phyloP scores from a whole-genome alignment of 495 filamentous ascomycete genomes.

The Aspergillus haitiensis region DNA sequence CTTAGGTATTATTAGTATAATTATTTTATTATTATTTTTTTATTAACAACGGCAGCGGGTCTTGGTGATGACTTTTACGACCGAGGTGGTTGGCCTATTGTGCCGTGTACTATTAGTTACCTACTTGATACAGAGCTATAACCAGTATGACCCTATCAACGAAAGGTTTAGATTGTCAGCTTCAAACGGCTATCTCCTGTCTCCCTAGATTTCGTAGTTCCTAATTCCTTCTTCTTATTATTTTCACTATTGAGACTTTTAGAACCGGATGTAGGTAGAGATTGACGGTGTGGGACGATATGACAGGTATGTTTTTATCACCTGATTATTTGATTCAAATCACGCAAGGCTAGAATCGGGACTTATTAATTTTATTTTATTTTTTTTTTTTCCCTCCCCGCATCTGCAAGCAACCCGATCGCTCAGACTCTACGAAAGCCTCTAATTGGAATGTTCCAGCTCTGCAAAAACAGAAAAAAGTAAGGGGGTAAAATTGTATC shows the following conservation, averaged over 20 bases:
- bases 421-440: background rate
- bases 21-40: too few species aligned
- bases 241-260: too few species aligned
- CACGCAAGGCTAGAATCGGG: background rate
- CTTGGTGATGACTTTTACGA: conserved; percentile 6
- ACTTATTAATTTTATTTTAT: conserved; percentile 1
- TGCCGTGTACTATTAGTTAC: background rate
- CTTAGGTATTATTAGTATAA: too few species aligned
- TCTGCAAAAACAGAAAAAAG: too few species aligned
- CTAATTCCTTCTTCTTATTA: too few species aligned
- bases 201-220: too few species aligned
- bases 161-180: too few species aligned
- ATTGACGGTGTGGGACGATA: background rate
- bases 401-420: conserved; percentile 1
- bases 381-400: conserved; percentile 14
- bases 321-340: background rate
- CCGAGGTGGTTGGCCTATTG: conserved; percentile 11
- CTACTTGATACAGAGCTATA: background rate
- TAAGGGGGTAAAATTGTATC: too few species aligned
- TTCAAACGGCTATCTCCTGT: too few species aligned
- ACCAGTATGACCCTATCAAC: too few species aligned
- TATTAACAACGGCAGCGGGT: background rate
- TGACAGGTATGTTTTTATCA: background rate
- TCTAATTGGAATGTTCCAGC: background rate
- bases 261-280: too few species aligned